These are phyloP conservation scores for Camellia oleifera DNA, from an alignment of 179 eudicot genomes.

Conservation along the genomic window DNA sequence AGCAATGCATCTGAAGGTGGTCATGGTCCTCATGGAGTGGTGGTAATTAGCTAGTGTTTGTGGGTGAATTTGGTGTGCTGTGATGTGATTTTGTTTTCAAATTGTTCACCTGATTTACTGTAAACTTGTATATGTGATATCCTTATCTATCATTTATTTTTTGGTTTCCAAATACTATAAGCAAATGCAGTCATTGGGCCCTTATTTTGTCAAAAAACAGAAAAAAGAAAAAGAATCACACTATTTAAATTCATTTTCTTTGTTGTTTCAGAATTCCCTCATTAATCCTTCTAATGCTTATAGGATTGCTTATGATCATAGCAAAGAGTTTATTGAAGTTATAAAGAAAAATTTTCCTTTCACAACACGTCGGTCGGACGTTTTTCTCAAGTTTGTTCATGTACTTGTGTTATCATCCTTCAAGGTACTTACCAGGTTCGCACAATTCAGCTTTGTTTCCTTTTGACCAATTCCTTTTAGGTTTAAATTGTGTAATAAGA, in stretches of 20 bases:
- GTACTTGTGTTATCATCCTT: constrained; percentile 46
- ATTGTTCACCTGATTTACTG: not conserved
- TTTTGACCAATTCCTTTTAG: not conserved
- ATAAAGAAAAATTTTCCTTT: constrained; percentile 26
- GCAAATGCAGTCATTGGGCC: not conserved
- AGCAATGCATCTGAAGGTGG: too few relatives aligned
- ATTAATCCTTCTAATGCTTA: constrained; percentile 18
- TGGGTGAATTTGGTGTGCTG: not conserved
- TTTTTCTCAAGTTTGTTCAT: constrained; percentile 50
- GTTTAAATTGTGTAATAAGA: not conserved
- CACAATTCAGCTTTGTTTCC: constrained; percentile 19
- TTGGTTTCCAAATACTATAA: not conserved
- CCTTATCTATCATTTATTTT: not conserved
- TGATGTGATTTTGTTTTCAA: not conserved
- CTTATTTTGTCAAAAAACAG: not conserved
- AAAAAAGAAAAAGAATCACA: not conserved
- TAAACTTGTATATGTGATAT: too few relatives aligned
- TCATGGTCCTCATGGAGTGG: too few relatives aligned
- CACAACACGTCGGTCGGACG: constrained; percentile 44
- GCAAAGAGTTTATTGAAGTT: constrained; percentile 27
- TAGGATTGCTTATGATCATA: constrained; percentile 14
- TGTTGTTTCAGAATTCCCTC: not conserved
- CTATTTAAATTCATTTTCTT: not conserved
- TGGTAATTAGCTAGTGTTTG: not conserved
- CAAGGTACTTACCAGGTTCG: constrained; percentile 76